Evolutionary conservation across 176 grass and related monocot genomes (phyloP).

Genomic region (Rhynchospora tenuis): DNA sequence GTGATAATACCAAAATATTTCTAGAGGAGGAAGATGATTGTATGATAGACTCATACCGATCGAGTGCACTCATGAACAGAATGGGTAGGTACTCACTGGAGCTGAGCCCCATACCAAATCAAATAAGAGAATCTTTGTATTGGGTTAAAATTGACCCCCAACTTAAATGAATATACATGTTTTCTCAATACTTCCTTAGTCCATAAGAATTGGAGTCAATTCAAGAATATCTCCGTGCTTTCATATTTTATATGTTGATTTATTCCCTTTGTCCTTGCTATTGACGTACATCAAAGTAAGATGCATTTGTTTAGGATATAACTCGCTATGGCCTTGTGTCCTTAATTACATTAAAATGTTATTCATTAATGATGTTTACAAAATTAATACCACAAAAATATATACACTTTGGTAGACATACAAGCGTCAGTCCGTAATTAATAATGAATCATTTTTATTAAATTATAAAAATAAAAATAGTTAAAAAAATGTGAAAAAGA

Average conservation of each 20-base stretch:
- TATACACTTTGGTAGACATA: too few relatives aligned
- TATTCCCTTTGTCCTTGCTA: slow-evolving; percentile 17
- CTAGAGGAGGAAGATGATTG: too few relatives aligned
- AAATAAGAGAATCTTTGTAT: slow-evolving; percentile 20
- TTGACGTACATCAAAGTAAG: neutral
- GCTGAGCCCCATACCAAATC: neutral
- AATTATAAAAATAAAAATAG: too few relatives aligned
- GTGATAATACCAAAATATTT: neutral
- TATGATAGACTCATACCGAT: neutral
- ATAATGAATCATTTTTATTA: too few relatives aligned
- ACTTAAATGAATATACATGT: slow-evolving; percentile 1
- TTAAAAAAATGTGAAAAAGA: too few relatives aligned
- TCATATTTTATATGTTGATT: neutral
- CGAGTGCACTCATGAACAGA: neutral
- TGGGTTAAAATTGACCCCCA: slow-evolving; percentile 9
- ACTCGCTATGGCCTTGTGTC: neutral
- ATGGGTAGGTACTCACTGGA: neutral
- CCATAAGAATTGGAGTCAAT: slow-evolving; percentile 21
- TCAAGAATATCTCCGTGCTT: slow-evolving; percentile 20
- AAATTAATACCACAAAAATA: too few relatives aligned
- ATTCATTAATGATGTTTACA: too few relatives aligned
- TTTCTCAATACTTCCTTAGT: slow-evolving; percentile 33
- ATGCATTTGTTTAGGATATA: neutral
- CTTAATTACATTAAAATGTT: too few relatives aligned
- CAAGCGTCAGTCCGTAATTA: too few relatives aligned